phyloP scores from a whole-genome alignment of 352 stramenopile genomes.

The Pythium grandisporangium region DNA sequence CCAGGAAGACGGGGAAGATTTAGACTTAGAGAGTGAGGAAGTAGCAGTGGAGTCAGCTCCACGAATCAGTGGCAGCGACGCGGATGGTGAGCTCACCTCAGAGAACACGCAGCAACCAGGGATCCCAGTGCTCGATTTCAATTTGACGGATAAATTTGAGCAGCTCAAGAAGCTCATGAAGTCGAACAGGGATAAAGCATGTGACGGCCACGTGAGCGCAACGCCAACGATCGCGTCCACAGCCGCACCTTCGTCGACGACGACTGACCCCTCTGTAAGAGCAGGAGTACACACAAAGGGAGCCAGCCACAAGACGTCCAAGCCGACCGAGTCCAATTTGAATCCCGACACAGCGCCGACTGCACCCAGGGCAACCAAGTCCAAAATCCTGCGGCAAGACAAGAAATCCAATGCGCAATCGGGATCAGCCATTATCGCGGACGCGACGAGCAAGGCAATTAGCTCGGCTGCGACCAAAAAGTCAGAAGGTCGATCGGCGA shows the following conservation, averaged over 20 bases:
- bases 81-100: neutral
- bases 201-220: no score
- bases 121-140: slow-evolving; percentile 17
- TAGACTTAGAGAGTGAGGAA: no score
- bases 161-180: slow-evolving; percentile 50
- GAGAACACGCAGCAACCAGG: neutral
- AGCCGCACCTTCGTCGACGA: no score
- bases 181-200: slow-evolving; percentile 25
- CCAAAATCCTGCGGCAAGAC: neutral
- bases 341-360: no score
- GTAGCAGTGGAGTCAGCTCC: neutral
- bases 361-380: no score
- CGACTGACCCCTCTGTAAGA: no score
- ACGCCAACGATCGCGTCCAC: no score
- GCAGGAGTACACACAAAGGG: no score
- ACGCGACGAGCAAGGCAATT: neutral
- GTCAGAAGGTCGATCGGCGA: slow-evolving; percentile 11
- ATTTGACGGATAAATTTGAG: slow-evolving; percentile 54
- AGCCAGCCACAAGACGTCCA: slow-evolving; percentile 5
- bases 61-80: neutral
- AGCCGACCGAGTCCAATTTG: neutral
- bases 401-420: slow-evolving; percentile 2
- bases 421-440: no score
- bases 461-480: neutral
- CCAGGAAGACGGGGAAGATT: slow-evolving; percentile 14